These are phyloP conservation scores for Westerdykella aurantiaca DNA, from an alignment of 2,329 filamentous ascomycete species.

Conservation along the genomic window DNA sequence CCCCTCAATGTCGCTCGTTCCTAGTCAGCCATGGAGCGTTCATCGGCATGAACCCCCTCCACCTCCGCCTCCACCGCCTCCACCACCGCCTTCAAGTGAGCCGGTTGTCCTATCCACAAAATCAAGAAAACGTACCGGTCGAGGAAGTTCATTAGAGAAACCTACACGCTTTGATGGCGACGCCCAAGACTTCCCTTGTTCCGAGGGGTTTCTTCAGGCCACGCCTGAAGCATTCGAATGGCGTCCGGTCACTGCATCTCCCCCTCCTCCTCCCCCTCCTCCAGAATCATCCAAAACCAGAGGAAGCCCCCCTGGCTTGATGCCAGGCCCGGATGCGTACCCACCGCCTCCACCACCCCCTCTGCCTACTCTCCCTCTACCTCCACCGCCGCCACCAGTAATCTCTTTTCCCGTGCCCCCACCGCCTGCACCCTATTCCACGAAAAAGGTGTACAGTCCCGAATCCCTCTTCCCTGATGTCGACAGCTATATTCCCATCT, in stretches of 20 bases:
- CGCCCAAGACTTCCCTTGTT: too few species aligned
- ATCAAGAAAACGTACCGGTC: background rate
- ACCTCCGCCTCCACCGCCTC: background rate
- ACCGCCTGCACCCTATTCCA: background rate
- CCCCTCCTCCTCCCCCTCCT: background rate
- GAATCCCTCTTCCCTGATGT: slow-evolving; percentile 13
- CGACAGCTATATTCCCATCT: slow-evolving; percentile 17
- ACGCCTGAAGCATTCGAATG: too few species aligned
- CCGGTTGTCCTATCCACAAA: background rate
- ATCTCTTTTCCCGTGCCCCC: background rate
- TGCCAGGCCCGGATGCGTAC: background rate
- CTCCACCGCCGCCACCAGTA: slow-evolving; percentile 7
- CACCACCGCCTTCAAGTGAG: background rate
- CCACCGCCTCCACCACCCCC: slow-evolving; percentile 1
- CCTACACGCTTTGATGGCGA: too few species aligned
- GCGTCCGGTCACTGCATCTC: background rate
- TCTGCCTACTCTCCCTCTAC: slow-evolving; percentile 1
- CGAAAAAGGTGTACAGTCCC: background rate
- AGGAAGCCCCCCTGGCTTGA: too few species aligned
- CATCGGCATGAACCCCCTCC: background rate
- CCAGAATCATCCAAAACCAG: too few species aligned
- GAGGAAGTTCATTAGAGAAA: too few species aligned
- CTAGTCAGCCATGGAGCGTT: background rate
- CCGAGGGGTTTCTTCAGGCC: too few species aligned
- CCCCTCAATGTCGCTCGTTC: background rate